Conservation (phyloP, 106 monocot species). For the Dendrobium chrysotoxum region DNA sequence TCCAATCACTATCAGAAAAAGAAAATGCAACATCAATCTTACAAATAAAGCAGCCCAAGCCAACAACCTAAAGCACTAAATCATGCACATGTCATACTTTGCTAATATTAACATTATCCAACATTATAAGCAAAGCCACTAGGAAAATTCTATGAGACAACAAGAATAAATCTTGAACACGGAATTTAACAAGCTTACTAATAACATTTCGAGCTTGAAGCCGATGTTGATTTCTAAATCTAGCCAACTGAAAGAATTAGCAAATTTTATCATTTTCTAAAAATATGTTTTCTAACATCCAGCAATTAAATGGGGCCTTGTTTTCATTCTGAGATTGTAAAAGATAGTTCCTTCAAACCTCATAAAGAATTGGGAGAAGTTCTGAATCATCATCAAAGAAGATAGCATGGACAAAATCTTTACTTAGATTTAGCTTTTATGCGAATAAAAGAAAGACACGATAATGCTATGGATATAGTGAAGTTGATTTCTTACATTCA, state of each 20-base stretch:
- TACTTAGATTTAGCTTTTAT: not conserved
- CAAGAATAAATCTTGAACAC: not conserved
- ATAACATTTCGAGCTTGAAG: not conserved
- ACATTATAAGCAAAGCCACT: not conserved
- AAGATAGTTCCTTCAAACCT: not conserved
- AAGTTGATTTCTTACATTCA: not conserved
- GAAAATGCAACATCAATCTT: not conserved
- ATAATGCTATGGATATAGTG: not conserved
- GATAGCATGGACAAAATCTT: not conserved
- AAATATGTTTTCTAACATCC: not conserved
- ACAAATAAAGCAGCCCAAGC: not conserved
- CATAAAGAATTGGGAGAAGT: not conserved
- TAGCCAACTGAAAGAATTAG: not conserved
- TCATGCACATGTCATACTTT: not conserved
- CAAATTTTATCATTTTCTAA: not conserved
- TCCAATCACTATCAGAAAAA: not conserved
- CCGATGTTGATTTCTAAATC: not conserved
- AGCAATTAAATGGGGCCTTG: not conserved
- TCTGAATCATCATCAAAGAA: not conserved
- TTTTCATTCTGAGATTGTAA: not conserved
- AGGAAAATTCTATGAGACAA: not conserved
- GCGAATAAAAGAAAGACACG: not conserved
- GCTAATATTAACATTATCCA: not conserved
- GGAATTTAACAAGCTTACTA: not conserved
- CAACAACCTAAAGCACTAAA: not conserved